phyloP scores from a whole-genome alignment of 805 yeast species.

The Kodamaea jinghongensis region DNA sequence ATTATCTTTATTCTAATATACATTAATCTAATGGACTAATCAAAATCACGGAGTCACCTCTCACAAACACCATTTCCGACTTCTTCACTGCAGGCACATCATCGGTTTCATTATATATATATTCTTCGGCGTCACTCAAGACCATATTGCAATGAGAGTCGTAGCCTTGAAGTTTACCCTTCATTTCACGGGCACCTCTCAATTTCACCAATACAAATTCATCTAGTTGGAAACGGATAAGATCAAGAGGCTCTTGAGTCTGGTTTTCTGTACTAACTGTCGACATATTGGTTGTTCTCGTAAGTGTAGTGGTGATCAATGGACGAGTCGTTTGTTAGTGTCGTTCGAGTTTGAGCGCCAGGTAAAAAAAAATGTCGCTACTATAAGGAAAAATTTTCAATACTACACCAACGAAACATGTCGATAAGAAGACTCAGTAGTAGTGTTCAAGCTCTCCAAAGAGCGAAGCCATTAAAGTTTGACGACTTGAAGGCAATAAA shows the following conservation, averaged over 20 bases:
- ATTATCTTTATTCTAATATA: too few species aligned
- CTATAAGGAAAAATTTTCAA: too few species aligned
- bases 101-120: conserved; percentile 56
- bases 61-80: conserved; percentile 87
- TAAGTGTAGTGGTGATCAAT: too few species aligned
- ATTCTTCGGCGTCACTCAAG: conserved; percentile 87
- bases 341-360: too few species aligned
- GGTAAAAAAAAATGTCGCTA: too few species aligned
- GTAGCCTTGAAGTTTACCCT: conserved; percentile 88
- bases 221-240: conserved; percentile 80
- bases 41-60: conserved; percentile 96
- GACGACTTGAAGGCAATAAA: conserved; percentile 29
- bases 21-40: conserved; percentile 46
- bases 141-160: conserved; percentile 97
- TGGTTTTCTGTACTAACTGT: conserved; percentile 32
- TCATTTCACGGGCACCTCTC: conserved; percentile 90
- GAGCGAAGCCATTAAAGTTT: conserved; percentile 19
- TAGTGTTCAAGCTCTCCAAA: not conserved
- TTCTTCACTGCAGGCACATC: conserved; percentile 48
- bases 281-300: conserved; percentile 22
- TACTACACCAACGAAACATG: too few species aligned
- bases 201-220: conserved; percentile 84
- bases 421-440: too few species aligned
- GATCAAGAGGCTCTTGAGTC: conserved; percentile 76
- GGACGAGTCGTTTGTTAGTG: too few species aligned